Base-by-base conservation (phyloP, 2,329 filamentous ascomycete genomes). In the Pestalotiopsis sp. region DNA sequence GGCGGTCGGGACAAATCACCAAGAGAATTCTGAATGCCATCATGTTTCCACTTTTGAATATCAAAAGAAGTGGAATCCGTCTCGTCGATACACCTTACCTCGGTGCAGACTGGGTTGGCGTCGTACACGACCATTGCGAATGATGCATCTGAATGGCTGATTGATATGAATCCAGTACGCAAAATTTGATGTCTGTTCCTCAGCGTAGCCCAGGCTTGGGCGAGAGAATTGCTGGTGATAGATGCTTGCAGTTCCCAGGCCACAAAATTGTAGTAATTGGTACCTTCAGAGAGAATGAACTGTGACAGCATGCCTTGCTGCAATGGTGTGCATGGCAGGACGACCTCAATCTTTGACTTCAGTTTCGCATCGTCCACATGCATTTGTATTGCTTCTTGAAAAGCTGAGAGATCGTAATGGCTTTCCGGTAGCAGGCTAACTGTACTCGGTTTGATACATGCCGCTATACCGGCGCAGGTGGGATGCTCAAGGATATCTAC, bases 301-400 rank as follows among this genome's bases (percentile, higher is more conserved):
- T 93, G 89, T 0, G 90, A 90, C 64, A 97, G 77, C 87, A 98
- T 94, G 0, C 93, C 93, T 63, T 88, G 87, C 74, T 98, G 95
- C 0, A 94, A 83, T 0, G 91, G 85, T 0, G 94, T 97, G 76
- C 93, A 97, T 0, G 95, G 95, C 0, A 92, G 83, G 3, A 96
- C 76, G 1, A 84, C 81, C 71, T 92, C 86, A 1, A 93, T 72
- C 0, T 79, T 13, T 25, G 68, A 63, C 76, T 59, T 23, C n/a
- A 64, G 25, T 3, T 72, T 27, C 14, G n/a, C 72, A 12, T 64
- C 58, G 12, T 68, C 65, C 0, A 85, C 64, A 3, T 82, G 73
- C 1, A 64, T 38, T 2, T 69, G 71, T 2, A 84, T 73, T 3
- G 77, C 70, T 0, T 66, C 64, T 12, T 79, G 74, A 66, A 88